A percentile compares a stretch with the other conserved stretches of the same genome.
These are phyloP conservation scores for Cochlearia excelsa DNA, from an alignment of 345 rosid species.

Conservation along the genomic window DNA sequence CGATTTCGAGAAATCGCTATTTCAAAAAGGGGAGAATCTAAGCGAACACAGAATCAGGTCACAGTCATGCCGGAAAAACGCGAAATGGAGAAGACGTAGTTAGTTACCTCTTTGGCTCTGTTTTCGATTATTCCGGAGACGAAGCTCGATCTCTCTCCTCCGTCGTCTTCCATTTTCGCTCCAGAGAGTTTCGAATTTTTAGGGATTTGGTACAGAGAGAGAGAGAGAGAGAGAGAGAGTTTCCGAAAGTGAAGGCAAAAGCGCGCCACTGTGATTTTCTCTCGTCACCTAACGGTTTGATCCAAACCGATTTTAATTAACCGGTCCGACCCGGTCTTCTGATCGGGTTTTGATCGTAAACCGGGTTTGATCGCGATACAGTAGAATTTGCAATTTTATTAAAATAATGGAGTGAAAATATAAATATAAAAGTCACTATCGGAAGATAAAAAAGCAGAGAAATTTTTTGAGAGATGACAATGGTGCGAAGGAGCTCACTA, in stretches of 20 bases:
- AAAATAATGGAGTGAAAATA: too few species aligned
- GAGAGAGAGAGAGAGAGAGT: not conserved
- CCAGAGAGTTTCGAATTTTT: not conserved
- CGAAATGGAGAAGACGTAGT: slow-evolving; percentile 2
- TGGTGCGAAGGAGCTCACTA: too few species aligned
- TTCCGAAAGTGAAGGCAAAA: slow-evolving; percentile 21
- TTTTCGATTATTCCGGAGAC: slow-evolving; percentile 80
- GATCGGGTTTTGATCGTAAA: too few species aligned
- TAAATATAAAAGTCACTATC: too few species aligned
- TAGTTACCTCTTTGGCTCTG: slow-evolving; percentile 86
- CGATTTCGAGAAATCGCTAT: slow-evolving; percentile 15
- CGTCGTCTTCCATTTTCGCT: slow-evolving; percentile 69
- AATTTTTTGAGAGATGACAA: too few species aligned
- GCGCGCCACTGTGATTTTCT: slow-evolving; percentile 30
- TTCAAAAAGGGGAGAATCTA: slow-evolving; percentile 4
- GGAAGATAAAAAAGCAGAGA: too few species aligned
- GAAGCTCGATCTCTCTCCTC: slow-evolving; percentile 78
- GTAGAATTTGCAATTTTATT: too few species aligned
- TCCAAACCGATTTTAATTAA: too few species aligned
- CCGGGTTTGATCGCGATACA: too few species aligned
- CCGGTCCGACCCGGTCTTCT: too few species aligned
- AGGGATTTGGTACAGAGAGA: slow-evolving; percentile 18
- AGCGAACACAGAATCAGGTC: slow-evolving; percentile 18
- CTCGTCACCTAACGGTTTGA: too few species aligned
- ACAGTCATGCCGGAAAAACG: slow-evolving; percentile 1